Conservation (phyloP, 768 basidiomycete genomes). For the Boletus rubroflammeus region DNA sequence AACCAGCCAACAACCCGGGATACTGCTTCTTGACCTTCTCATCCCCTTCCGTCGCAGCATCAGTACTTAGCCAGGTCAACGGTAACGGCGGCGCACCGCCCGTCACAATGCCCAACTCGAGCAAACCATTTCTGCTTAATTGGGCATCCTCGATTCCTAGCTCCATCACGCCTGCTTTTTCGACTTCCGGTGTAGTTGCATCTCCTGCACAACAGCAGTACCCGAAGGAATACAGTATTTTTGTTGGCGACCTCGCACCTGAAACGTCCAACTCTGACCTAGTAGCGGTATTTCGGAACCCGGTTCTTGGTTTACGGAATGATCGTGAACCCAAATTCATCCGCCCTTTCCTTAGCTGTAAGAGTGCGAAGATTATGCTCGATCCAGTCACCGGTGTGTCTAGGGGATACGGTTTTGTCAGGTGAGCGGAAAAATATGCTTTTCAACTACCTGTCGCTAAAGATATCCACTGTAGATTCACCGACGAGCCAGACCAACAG, state of each 20-base stretch:
- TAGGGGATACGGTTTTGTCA: constrained; percentile 89
- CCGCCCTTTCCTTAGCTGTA: constrained; percentile 84
- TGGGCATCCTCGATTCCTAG: constrained; percentile 58
- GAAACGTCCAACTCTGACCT: constrained; percentile 94
- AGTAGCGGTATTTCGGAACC: constrained; percentile 90
- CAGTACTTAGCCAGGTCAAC: constrained; percentile 67
- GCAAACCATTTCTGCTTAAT: constrained; percentile 74
- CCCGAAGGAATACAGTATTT: constrained; percentile 88
- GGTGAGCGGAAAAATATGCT: constrained; percentile 43
- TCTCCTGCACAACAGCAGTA: constrained; percentile 50
- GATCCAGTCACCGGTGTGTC: constrained; percentile 88
- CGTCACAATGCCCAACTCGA: constrained; percentile 82
- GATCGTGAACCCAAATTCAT: constrained; percentile 89
- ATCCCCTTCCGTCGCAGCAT: constrained; percentile 61
- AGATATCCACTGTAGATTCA: constrained; percentile 53
- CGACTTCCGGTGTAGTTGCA: constrained; percentile 26
- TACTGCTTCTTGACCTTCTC: constrained; percentile 89
- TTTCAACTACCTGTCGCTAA: constrained; percentile 7
- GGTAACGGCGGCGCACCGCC: constrained; percentile 39
- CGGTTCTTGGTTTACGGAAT: constrained; percentile 77
- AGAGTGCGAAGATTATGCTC: constrained; percentile 94
- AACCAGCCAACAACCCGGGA: constrained; percentile 78
- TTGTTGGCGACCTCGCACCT: constrained; percentile 90
- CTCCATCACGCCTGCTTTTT: constrained; percentile 30
- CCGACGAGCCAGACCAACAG: constrained; percentile 84